A percentile compares a stretch with the other conserved stretches of the same genome.
These are phyloP conservation scores for Suillus luteus DNA, from an alignment of 768 basidiomycete genomes.

Conservation along the genomic window DNA sequence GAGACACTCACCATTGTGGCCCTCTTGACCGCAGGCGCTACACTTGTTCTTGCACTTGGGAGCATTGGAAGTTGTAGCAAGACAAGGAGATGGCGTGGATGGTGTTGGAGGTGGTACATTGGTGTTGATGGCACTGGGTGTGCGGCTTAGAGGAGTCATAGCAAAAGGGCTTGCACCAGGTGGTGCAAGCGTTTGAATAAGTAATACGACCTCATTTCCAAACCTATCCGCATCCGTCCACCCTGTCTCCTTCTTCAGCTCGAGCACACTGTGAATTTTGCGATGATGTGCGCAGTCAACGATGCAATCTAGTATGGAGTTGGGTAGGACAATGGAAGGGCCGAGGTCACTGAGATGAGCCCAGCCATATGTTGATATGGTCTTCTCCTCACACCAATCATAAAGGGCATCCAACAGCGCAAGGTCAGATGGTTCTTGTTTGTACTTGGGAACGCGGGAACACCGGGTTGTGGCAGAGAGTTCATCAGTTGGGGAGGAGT, in stretches of 20 bases:
- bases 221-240: slow-evolving; percentile 16
- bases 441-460: slow-evolving; percentile 13
- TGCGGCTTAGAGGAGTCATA: background rate
- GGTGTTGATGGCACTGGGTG: too few species aligned
- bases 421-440: slow-evolving; percentile 4
- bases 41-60: slow-evolving; percentile 5
- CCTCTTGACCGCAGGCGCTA: slow-evolving; percentile 7
- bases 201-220: slow-evolving; percentile 6
- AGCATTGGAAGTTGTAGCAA: background rate
- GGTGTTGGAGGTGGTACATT: background rate
- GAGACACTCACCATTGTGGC: slow-evolving; percentile 12
- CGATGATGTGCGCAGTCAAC: slow-evolving; percentile 27
- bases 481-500: background rate
- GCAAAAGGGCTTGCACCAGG: slow-evolving; percentile 3
- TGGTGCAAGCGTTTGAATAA: slow-evolving; percentile 1
- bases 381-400: slow-evolving; percentile 16
- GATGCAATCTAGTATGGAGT: slow-evolving; percentile 20
- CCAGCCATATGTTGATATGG: slow-evolving; percentile 7
- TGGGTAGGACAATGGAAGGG: slow-evolving; percentile 19
- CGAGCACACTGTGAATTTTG: slow-evolving; percentile 19
- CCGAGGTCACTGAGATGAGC: slow-evolving; percentile 14
- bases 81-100: background rate
- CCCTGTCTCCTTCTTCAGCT: slow-evolving; percentile 20
- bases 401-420: slow-evolving; percentile 10
- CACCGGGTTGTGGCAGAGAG: background rate